phyloP scores from a whole-genome alignment of 306 rosid species.

The Cotoneaster glaucophyllus region DNA sequence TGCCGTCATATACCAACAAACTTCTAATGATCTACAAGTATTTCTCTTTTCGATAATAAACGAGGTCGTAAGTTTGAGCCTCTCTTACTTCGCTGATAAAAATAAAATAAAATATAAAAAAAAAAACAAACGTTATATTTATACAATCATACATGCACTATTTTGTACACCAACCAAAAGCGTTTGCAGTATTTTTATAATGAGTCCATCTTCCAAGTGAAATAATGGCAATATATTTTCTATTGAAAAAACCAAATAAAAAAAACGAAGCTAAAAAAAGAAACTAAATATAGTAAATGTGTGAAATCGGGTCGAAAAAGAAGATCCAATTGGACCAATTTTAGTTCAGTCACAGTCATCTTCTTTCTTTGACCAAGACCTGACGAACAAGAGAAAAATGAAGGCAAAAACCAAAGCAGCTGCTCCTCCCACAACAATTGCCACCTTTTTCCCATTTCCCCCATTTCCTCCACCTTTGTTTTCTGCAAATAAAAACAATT shows the following conservation, averaged over 20 bases:
- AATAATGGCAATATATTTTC: neutral
- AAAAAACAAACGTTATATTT: neutral
- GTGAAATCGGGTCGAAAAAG: too few relatives aligned
- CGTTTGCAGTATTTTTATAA: neutral
- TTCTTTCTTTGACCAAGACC: conserved; percentile 42
- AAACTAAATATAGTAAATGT: too few relatives aligned
- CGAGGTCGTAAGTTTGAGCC: fast-evolving
- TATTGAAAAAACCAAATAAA: too few relatives aligned
- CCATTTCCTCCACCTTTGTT: neutral
- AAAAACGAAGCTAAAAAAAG: neutral
- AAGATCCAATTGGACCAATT: neutral
- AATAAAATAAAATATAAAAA: too few relatives aligned
- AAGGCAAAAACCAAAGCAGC: conserved; percentile 36
- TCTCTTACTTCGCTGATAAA: too few relatives aligned
- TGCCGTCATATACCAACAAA: too few relatives aligned
- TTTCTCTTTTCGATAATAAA: neutral
- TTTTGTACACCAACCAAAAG: neutral
- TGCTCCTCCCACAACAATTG: conserved; percentile 59
- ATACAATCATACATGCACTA: neutral
- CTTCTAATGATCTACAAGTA: too few relatives aligned
- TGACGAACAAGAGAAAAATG: conserved; percentile 33
- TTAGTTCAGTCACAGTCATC: conserved; percentile 25
- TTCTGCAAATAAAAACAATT: conserved; percentile 7
- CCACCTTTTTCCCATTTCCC: conserved; percentile 25
- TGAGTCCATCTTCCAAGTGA: neutral